Evolutionary conservation across 169 alveolate genomes (phyloP).

Genomic region (Cyclospora cayetanensis): DNA sequence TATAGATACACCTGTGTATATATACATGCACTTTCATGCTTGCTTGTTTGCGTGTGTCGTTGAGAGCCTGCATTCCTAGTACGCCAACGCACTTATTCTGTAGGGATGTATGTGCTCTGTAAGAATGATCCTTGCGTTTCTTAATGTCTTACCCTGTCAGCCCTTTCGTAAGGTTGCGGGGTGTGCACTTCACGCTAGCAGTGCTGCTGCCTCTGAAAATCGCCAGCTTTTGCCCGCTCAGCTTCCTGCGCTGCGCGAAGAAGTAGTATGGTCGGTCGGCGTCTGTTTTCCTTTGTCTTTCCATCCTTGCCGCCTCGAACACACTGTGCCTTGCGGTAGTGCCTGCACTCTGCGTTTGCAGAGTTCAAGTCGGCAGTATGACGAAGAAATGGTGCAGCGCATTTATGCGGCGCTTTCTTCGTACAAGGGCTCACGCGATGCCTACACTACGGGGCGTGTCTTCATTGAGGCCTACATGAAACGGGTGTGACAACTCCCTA

Average conservation of each 20-base stretch:
- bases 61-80: background rate
- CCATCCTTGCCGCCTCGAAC: background rate
- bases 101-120: background rate
- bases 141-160: background rate
- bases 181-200: background rate
- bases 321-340: background rate
- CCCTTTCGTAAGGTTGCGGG: background rate
- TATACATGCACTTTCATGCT: background rate
- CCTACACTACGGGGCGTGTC: conserved; percentile 39
- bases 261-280: background rate
- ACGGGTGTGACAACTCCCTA: conserved; percentile 59
- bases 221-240: background rate
- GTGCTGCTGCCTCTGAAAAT: background rate
- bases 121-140: background rate
- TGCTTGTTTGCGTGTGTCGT: conserved; percentile 2
- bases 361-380: conserved; percentile 54
- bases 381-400: conserved; percentile 69
- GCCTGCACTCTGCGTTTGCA: background rate
- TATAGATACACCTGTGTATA: background rate
- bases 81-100: background rate
- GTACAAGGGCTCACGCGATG: conserved; percentile 31
- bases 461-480: conserved; percentile 69
- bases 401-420: conserved; percentile 63
- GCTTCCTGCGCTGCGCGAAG: background rate
- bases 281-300: background rate